Evolutionary conservation across 2,329 filamentous ascomycete species (phyloP), one percentile per base, ranked within the genome.

Genomic region (Emericellopsis atlantica): DNA sequence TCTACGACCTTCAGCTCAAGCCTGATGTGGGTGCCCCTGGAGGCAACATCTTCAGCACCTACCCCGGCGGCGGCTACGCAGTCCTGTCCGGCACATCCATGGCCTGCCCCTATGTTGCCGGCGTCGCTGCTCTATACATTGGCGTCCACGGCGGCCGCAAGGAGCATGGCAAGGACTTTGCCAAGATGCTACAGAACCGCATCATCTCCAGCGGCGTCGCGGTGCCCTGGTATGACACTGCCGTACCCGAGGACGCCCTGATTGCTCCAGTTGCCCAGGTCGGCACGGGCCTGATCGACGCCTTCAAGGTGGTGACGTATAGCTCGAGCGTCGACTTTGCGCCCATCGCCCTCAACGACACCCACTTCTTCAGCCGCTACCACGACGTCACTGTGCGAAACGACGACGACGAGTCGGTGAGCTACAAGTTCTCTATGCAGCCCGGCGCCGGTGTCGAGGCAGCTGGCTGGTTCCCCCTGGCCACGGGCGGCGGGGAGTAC

Each of bases 21-120:
- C 39, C 44, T 5, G 40, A 46, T n/a, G 36, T 46, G 21, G 40
- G 37, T 10, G 44, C 44, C 3, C 44, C 44, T 7, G 44, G 44
- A n/a, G 42, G 42, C 5, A 16, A 43, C 6, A 43, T 46, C 8
- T 36, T 40, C 18, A 40, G 32, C 15, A 38, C 44, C 3, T 42
- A 39, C 26, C 37, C 26, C 15, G 31, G 31, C 5, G 52, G 53
- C 15, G 40, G 44, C 12, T 55, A 55, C 40, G 57, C 56, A 4
- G 56, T 69, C 7, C 53, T 65, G 29, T 64, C 59, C 39, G 69
- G 69, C 36, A 72, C 69, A 0, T 69, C 64, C 2, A 71, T 72
- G 68, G 61, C 66, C 4, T 60, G 59, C 37, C 66, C 66, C 2
- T 66, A 66, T 41, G 56, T 67, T 6, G 66, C 66, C 21, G 66